A percentile compares a stretch with the other conserved stretches of the same genome.
These are phyloP conservation scores for Termitomyces titanicus DNA, from an alignment of 768 basidiomycete genomes.

Conservation along the genomic window DNA sequence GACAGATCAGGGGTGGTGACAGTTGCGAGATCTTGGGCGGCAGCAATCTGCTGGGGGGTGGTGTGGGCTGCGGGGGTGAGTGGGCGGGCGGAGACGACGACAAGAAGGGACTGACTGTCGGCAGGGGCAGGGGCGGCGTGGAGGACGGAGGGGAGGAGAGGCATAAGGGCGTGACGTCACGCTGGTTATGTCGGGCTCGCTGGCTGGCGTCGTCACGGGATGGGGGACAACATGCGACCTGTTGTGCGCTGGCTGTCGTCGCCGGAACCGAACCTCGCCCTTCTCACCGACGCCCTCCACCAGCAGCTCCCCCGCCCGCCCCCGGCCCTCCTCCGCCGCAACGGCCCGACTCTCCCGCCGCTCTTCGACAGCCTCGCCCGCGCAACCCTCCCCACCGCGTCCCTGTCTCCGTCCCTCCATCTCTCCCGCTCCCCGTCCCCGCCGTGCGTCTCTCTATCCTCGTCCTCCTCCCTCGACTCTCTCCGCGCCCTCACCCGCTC, in stretches of 20 bases:
- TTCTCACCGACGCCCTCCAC: slow-evolving; percentile 42
- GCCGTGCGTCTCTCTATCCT: slow-evolving; percentile 36
- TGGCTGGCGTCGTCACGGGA: too few species aligned
- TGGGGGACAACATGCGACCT: neutral
- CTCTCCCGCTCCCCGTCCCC: slow-evolving; percentile 23
- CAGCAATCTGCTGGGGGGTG: slow-evolving; percentile 48
- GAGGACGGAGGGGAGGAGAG: slow-evolving; percentile 44
- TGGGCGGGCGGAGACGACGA: too few species aligned
- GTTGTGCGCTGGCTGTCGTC: slow-evolving; percentile 1
- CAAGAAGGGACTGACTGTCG: slow-evolving; percentile 37
- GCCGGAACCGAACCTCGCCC: slow-evolving; percentile 35
- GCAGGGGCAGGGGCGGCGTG: slow-evolving; percentile 45
- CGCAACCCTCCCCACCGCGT: slow-evolving; percentile 59
- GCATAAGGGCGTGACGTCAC: slow-evolving; percentile 30
- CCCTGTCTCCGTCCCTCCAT: slow-evolving; percentile 42
- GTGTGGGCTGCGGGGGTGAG: slow-evolving; percentile 42
- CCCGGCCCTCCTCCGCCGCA: slow-evolving; percentile 26
- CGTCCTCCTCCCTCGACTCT: slow-evolving; percentile 53
- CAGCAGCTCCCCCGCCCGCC: slow-evolving; percentile 42
- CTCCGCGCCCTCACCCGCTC: slow-evolving; percentile 42
- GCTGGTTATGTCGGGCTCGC: slow-evolving; percentile 8
- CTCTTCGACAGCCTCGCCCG: slow-evolving; percentile 54
- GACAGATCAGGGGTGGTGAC: slow-evolving; percentile 67
- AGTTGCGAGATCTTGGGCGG: slow-evolving; percentile 44
- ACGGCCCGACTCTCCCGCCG: slow-evolving; percentile 38